Conservation (phyloP, 306 rosid genomes). For the Gleditsia sinensis region DNA sequence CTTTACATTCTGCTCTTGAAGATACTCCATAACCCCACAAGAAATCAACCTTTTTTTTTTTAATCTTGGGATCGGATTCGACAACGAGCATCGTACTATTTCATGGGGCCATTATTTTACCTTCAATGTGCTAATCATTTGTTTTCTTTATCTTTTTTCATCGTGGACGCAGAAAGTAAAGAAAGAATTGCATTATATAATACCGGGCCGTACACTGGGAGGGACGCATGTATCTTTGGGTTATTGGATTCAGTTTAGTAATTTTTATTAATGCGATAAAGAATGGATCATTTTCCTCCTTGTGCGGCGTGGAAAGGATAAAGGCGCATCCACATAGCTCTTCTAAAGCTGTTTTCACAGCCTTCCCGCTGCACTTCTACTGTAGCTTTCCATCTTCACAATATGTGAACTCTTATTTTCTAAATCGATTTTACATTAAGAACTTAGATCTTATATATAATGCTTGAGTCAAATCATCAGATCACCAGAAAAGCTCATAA, state of each 20-base stretch:
- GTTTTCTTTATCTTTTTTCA: background rate
- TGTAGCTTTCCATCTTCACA: background rate
- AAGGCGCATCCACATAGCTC: conserved; percentile 7
- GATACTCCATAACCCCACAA: conserved; percentile 42
- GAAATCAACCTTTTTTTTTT: conserved; percentile 19
- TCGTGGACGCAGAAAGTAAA: background rate
- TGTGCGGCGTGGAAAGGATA: background rate
- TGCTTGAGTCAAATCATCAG: background rate
- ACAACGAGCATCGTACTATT: conserved; percentile 30
- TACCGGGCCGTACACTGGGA: background rate
- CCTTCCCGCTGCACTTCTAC: conserved; percentile 13
- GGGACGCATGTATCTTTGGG: background rate
- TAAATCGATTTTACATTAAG: background rate
- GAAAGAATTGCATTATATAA: background rate
- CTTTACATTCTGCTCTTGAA: conserved; percentile 18
- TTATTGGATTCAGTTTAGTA: conserved; percentile 13
- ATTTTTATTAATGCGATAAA: conserved; percentile 20
- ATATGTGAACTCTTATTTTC: background rate
- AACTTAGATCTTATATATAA: background rate
- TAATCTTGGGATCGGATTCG: conserved; percentile 43
- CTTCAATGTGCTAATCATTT: conserved; percentile 38
- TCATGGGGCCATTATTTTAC: conserved; percentile 35
- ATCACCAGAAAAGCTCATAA: background rate
- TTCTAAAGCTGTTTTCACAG: conserved; percentile 21
- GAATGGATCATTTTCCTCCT: background rate